Evolutionary conservation across 2,329 filamentous ascomycete genomes (phyloP).

Genomic region (Paecilomyces fulvus): DNA sequence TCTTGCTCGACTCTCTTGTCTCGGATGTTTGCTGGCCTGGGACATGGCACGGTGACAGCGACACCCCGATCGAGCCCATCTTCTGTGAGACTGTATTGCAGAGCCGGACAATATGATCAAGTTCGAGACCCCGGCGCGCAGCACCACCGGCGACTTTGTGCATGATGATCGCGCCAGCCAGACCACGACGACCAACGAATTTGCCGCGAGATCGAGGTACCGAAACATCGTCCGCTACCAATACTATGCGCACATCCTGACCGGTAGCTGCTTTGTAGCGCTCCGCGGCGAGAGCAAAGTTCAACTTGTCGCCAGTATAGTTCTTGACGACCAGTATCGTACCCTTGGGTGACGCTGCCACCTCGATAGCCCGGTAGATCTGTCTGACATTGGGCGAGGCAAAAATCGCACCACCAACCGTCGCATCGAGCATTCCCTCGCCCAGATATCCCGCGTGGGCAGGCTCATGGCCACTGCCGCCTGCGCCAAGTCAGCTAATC

Average conservation of each 20-base stretch:
- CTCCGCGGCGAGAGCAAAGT: constrained; percentile 3
- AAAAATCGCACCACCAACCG: constrained; percentile 1
- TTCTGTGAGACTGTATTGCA: neutral
- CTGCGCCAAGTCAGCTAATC: neutral
- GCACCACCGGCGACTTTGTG: constrained; percentile 51
- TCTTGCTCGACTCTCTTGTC: constrained; percentile 39
- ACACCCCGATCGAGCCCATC: neutral
- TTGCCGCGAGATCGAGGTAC: constrained; percentile 39
- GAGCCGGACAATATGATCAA: constrained; percentile 26
- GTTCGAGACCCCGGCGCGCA: constrained; percentile 38
- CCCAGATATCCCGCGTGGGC: constrained; percentile 2
- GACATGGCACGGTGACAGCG: neutral
- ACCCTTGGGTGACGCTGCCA: neutral
- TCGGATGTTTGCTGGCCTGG: neutral
- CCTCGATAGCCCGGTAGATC: neutral
- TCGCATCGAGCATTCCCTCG: constrained; percentile 2
- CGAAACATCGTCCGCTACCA: constrained; percentile 49
- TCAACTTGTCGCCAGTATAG: constrained; percentile 3
- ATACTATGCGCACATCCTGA: neutral
- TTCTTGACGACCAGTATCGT: constrained; percentile 3
- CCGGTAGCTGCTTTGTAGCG: neutral
- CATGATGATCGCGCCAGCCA: constrained; percentile 54
- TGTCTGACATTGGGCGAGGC: neutral
- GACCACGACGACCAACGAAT: constrained; percentile 53
- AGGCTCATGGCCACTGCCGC: constrained; percentile 4